Conservation (phyloP, 2,329 filamentous ascomycete genomes). For the Scedosporium dehoogii region DNA sequence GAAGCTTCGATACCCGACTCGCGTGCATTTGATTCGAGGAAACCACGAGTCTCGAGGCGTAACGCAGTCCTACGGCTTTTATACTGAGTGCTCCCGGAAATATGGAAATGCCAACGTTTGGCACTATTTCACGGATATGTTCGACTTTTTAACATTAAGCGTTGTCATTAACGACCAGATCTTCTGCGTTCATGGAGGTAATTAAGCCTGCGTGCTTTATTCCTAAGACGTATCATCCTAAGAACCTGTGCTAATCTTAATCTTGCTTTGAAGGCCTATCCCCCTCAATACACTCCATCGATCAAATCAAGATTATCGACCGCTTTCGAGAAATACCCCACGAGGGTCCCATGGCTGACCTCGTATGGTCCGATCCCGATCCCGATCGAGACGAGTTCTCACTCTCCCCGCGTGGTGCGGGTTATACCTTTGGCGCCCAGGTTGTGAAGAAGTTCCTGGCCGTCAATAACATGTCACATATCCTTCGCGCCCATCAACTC, state of each 20-base stretch:
- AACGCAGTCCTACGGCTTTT: constrained; percentile 98
- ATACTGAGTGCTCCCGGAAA: constrained; percentile 94
- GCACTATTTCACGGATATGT: constrained; percentile 99
- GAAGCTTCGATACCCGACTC: constrained; percentile 91
- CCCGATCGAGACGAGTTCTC: constrained; percentile 97
- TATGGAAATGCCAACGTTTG: constrained; percentile 98
- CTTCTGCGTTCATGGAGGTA: constrained; percentile 87
- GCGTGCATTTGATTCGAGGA: constrained; percentile 90
- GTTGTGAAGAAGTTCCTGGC: constrained; percentile 97
- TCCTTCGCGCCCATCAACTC: constrained; percentile 92
- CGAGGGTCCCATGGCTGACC: constrained; percentile 97
- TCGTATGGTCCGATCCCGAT: constrained; percentile 97
- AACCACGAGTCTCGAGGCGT: constrained; percentile 98
- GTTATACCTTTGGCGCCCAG: constrained; percentile 95
- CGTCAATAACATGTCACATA: constrained; percentile 96
- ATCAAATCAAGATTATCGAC: constrained; percentile 99
- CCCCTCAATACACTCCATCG: constrained; percentile 91
- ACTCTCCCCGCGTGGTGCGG: constrained; percentile 82
- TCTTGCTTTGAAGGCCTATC: constrained; percentile 48
- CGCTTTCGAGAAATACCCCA: constrained; percentile 97
- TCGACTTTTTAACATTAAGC: constrained; percentile 92
- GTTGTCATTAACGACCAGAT: constrained; percentile 99
- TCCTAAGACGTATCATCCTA: not conserved
- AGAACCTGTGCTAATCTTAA: not conserved
- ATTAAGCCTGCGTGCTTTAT: constrained; percentile 24